These are phyloP conservation scores for Eragrostis tef DNA, from an alignment of 202 grass and related monocot species.

Conservation along the genomic window DNA sequence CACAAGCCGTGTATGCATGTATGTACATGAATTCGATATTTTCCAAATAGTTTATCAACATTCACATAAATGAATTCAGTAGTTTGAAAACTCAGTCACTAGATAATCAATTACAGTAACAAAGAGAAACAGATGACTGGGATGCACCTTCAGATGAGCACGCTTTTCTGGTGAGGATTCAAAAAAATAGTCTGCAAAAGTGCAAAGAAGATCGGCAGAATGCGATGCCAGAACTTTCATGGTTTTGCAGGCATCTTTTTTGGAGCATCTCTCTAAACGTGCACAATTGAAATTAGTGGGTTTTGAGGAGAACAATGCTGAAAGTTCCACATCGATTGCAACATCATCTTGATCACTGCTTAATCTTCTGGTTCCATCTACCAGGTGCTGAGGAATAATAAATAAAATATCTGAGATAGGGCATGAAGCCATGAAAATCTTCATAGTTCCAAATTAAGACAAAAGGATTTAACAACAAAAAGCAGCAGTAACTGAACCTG, in stretches of 20 bases:
- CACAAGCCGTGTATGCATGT: background rate
- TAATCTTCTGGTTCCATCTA: slow-evolving; percentile 71
- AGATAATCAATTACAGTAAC: slow-evolving; percentile 27
- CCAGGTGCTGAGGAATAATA: slow-evolving; percentile 62
- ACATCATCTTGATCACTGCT: slow-evolving; percentile 55
- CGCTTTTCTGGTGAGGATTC: slow-evolving; percentile 75
- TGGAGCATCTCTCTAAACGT: slow-evolving; percentile 56
- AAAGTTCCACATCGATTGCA: slow-evolving; percentile 52
- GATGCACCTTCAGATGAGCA: slow-evolving; percentile 70
- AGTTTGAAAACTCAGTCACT: slow-evolving; percentile 17
- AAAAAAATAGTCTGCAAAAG: slow-evolving; percentile 66
- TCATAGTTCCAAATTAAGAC: slow-evolving; percentile 1
- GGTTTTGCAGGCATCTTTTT: slow-evolving; percentile 68
- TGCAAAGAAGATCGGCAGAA: slow-evolving; percentile 73
- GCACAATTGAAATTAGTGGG: slow-evolving; percentile 46
- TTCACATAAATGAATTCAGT: background rate
- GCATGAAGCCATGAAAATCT: slow-evolving; percentile 9
- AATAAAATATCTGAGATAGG: slow-evolving; percentile 47
- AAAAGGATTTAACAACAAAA: slow-evolving; percentile 30
- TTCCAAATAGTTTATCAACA: background rate
- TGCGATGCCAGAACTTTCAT: slow-evolving; percentile 68
- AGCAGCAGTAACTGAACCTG: slow-evolving; percentile 59
- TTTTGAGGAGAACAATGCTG: slow-evolving; percentile 52
- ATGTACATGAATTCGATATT: background rate
- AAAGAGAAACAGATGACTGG: slow-evolving; percentile 43